Evolutionary conservation across 345 rosid genomes (phyloP).

Genomic region (Arabis alpina): DNA sequence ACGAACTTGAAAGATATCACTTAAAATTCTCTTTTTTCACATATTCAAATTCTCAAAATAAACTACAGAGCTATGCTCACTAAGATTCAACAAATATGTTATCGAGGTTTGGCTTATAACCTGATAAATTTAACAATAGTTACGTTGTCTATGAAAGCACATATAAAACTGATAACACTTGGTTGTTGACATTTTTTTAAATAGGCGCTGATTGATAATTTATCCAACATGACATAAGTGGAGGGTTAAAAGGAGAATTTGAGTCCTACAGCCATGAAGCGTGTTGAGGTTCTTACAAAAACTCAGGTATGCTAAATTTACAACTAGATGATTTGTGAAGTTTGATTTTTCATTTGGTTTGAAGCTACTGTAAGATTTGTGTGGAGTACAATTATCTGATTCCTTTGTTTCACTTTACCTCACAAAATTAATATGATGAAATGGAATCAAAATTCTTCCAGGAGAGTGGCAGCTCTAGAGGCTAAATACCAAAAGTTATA

Average conservation of each 20-base stretch:
- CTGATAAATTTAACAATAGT: too few relatives aligned
- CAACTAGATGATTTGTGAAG: not conserved
- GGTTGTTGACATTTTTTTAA: too few relatives aligned
- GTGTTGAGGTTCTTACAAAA: conserved; percentile 58
- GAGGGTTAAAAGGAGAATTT: conserved; percentile 48
- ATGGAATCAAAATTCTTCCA: conserved; percentile 85
- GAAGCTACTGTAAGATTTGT: not conserved
- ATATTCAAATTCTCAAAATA: too few relatives aligned
- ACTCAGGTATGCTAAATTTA: conserved; percentile 62
- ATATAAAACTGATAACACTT: too few relatives aligned
- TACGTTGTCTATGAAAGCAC: too few relatives aligned
- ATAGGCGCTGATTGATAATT: too few relatives aligned
- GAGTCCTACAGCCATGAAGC: conserved; percentile 45
- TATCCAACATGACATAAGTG: too few relatives aligned
- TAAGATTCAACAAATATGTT: too few relatives aligned
- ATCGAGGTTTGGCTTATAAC: too few relatives aligned
- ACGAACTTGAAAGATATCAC: too few relatives aligned
- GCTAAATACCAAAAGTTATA: conserved; percentile 86
- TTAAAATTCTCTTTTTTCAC: too few relatives aligned
- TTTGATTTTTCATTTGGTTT: not conserved
- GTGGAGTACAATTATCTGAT: not conserved
- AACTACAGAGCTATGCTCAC: too few relatives aligned
- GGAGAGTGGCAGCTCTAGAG: conserved; percentile 86
- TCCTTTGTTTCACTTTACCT: conserved; percentile 2
- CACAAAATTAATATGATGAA: conserved; percentile 80